A percentile compares a stretch with the other conserved stretches of the same genome.
phyloP scores from a whole-genome alignment of 805 yeast genomes.

The Saturnispora serradocipensis region DNA sequence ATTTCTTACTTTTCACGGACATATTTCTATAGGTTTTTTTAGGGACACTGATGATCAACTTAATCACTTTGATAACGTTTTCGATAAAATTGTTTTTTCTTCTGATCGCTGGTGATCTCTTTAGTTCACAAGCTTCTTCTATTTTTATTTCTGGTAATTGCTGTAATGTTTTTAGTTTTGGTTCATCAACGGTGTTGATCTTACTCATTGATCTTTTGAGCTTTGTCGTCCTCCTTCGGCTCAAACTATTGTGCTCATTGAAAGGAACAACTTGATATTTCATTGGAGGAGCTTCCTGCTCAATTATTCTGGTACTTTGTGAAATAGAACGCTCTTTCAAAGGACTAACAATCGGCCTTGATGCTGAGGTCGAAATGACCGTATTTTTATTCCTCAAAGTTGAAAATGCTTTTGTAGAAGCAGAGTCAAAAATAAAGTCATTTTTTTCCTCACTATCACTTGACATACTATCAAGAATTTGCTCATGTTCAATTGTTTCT shows the following conservation, averaged over 20 bases:
- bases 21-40: constrained; percentile 18
- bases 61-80: constrained; percentile 10
- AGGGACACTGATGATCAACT: constrained; percentile 9
- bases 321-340: neutral
- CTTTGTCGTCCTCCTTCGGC: neutral
- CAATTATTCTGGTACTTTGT: neutral
- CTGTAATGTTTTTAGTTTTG: neutral
- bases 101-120: constrained; percentile 26
- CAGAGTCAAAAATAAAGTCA: constrained; percentile 2
- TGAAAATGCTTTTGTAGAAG: constrained; percentile 1
- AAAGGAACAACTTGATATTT: neutral
- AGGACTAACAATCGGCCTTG: neutral
- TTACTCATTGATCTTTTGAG: neutral
- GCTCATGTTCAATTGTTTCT: neutral
- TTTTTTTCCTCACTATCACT: neutral
- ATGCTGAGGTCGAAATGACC: neutral
- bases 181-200: neutral
- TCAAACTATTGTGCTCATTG: neutral
- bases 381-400: neutral
- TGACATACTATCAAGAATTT: neutral
- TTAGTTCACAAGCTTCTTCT: constrained; percentile 13
- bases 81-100: constrained; percentile 26
- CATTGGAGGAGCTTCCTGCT: neutral
- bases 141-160: neutral
- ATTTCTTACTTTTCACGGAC: constrained; percentile 10